Percentiles rank a stretch among this genome's conserved stretches.
phyloP scores from a whole-genome alignment of 768 basidiomycete genomes.

The Vararia minispora region DNA sequence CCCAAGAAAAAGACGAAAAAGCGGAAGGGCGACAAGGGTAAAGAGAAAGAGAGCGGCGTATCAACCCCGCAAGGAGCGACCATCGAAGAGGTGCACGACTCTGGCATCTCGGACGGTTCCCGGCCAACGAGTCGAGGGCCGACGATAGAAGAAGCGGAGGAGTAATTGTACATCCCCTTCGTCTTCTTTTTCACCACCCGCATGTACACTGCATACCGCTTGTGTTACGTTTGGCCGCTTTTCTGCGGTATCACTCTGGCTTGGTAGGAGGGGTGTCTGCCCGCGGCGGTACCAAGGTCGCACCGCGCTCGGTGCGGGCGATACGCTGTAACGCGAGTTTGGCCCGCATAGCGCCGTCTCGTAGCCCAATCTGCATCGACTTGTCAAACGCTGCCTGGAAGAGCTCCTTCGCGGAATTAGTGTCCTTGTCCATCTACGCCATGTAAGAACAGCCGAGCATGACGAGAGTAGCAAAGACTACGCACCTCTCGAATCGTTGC shows the following conservation, averaged over 20 bases:
- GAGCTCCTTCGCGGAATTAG: slow-evolving; percentile 5
- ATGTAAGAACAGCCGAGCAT: not conserved
- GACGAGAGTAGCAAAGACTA: not conserved
- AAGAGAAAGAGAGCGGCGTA: slow-evolving; percentile 24
- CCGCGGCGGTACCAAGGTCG: not conserved
- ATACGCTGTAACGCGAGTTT: slow-evolving; percentile 10
- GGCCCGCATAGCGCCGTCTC: slow-evolving; percentile 10
- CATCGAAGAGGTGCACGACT: slow-evolving; percentile 26
- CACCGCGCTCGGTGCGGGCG: slow-evolving; percentile 2
- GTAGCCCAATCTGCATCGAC: slow-evolving; percentile 7
- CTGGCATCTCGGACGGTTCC: slow-evolving; percentile 23
- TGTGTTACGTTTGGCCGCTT: not conserved
- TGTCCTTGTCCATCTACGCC: slow-evolving; percentile 8
- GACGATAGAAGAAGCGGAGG: slow-evolving; percentile 23
- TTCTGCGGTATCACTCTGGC: no score
- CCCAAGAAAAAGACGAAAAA: slow-evolving; percentile 61
- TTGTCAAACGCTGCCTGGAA: slow-evolving; percentile 12
- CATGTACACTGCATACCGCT: not conserved
- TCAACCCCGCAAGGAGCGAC: slow-evolving; percentile 28
- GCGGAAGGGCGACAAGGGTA: slow-evolving; percentile 38
- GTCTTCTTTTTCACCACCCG: not conserved
- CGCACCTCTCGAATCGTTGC: slow-evolving; percentile 12
- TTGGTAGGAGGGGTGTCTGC: not conserved
- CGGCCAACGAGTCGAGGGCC: slow-evolving; percentile 22
- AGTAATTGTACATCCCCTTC: slow-evolving; percentile 12